Evolutionary conservation across 139 green algal genomes (phyloP).

Genomic region (Auxenochlorella protothecoides): DNA sequence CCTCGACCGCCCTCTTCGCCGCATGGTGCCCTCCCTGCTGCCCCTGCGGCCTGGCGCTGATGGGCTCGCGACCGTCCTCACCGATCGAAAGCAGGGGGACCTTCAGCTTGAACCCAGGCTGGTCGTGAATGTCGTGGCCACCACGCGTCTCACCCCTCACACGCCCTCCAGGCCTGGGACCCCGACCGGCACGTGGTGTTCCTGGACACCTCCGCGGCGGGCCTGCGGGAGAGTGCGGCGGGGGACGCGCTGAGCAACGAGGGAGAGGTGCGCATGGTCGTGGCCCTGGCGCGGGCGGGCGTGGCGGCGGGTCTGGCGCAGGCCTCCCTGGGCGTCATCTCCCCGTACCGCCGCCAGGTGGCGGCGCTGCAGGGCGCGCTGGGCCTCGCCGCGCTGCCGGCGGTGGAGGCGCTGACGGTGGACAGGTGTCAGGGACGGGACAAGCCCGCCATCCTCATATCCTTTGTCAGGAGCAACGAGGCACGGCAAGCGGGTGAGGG

Average conservation of each 20-base stretch:
- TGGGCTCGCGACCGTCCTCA: no score
- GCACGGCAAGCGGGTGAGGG: constrained; percentile 17
- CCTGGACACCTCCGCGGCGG: constrained; percentile 58
- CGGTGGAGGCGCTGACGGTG: constrained; percentile 72
- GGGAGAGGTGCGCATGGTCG: constrained; percentile 47
- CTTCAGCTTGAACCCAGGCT: no score
- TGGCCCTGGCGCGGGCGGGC: constrained; percentile 39
- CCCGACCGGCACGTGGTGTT: constrained; percentile 59
- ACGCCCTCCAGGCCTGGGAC: constrained; percentile 34
- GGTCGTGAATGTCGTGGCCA: no score
- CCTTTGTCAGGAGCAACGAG: constrained; percentile 62
- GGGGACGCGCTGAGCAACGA: constrained; percentile 44
- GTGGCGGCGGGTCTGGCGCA: constrained; percentile 29
- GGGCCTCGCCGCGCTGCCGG: constrained; percentile 1
- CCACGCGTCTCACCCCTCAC: neutral
- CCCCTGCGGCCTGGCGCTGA: no score
- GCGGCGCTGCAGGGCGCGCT: constrained; percentile 13
- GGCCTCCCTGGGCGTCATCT: constrained; percentile 61
- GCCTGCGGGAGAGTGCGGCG: constrained; percentile 13
- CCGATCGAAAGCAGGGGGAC: no score
- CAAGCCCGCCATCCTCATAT: constrained; percentile 63
- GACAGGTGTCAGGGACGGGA: constrained; percentile 81
- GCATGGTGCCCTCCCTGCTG: no score
- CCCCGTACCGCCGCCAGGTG: constrained; percentile 74
- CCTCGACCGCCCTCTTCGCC: no score